Evolutionary conservation across 148 eudicot genomes (phyloP).

Genomic region (Camellia lanceoleosa): DNA sequence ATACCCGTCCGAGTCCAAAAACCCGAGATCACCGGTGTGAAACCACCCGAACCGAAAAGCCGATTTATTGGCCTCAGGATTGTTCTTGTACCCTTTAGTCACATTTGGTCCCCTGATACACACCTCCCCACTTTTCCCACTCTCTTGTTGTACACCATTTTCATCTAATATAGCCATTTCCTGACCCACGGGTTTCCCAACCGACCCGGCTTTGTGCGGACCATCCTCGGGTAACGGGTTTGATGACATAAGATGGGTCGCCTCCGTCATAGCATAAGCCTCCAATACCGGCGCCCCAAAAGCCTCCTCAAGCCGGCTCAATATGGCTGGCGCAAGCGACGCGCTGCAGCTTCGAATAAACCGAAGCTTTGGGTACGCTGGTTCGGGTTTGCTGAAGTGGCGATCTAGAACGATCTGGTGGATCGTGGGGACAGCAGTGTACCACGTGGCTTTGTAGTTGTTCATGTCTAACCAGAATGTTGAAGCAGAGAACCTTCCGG

Average conservation of each 20-base stretch:
- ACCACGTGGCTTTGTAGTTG: constrained; percentile 73
- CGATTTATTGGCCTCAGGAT: constrained; percentile 80
- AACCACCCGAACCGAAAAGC: constrained; percentile 89
- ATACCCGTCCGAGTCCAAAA: constrained; percentile 73
- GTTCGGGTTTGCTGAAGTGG: constrained; percentile 57
- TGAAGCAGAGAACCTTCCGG: constrained; percentile 84
- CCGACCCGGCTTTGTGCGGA: constrained; percentile 70
- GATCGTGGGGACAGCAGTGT: constrained; percentile 95
- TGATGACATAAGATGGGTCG: constrained; percentile 79
- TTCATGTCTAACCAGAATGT: constrained; percentile 87
- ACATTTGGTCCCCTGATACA: constrained; percentile 91
- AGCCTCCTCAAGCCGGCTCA: constrained; percentile 71
- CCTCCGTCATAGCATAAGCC: constrained; percentile 98
- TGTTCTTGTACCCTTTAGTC: constrained; percentile 83
- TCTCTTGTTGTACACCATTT: constrained; percentile 54
- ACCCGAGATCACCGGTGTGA: constrained; percentile 92
- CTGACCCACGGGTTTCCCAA: constrained; percentile 84
- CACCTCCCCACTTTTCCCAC: constrained; percentile 71
- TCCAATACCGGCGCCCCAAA: constrained; percentile 90
- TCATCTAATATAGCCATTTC: constrained; percentile 80
- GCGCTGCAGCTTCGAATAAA: constrained; percentile 95
- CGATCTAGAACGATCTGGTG: constrained; percentile 85
- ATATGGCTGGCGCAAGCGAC: constrained; percentile 61
- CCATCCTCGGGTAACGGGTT: constrained; percentile 84
- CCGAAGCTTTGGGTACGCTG: constrained; percentile 71